Evolutionary conservation across 2,329 filamentous ascomycete species (phyloP).

Genomic region (Tolypocladium guangdongense): DNA sequence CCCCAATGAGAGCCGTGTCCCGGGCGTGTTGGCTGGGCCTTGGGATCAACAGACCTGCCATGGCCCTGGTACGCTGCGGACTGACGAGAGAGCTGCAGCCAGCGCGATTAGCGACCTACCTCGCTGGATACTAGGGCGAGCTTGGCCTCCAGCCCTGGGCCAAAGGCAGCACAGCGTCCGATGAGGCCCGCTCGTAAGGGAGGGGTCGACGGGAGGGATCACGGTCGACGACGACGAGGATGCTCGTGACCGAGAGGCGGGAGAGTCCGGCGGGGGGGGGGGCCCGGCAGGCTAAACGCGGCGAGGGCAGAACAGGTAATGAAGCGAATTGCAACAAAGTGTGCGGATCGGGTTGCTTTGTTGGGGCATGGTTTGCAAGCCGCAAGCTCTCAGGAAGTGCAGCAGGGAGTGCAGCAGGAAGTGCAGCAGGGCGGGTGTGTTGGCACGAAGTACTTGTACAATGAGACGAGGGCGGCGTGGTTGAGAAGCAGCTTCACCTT

Average conservation of each 20-base stretch:
- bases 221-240: background rate
- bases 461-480: too few relatives aligned
- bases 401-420: too few relatives aligned
- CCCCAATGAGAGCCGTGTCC: background rate
- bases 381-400: background rate
- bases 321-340: background rate
- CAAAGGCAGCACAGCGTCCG: background rate
- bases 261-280: background rate
- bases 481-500: too few relatives aligned
- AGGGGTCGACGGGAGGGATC: background rate
- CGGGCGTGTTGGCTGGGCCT: background rate
- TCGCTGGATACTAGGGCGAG: background rate
- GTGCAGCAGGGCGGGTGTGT: too few relatives aligned
- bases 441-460: too few relatives aligned
- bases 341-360: background rate
- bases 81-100: background rate
- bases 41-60: background rate
- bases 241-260: background rate
- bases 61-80: background rate
- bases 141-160: background rate
- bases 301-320: background rate
- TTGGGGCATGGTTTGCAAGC: background rate
- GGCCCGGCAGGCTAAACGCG: background rate
- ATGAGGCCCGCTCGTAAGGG: background rate
- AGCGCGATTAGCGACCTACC: background rate